Evolutionary conservation across 495 filamentous ascomycete species (phyloP).

Genomic region (Emericellopsis terricola): DNA sequence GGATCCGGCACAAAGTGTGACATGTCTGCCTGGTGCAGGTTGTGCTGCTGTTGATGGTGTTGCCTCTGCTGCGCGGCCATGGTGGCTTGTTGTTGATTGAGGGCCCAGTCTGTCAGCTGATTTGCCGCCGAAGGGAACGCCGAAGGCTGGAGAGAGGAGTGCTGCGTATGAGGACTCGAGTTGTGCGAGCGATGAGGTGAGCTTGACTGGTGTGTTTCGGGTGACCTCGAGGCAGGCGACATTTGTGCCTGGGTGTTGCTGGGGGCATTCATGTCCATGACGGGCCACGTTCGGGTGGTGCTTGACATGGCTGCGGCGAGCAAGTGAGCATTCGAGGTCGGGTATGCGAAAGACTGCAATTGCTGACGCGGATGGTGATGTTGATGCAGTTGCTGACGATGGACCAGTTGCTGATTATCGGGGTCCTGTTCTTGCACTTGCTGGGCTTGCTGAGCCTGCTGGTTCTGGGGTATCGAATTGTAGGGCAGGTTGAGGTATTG

Average conservation of each 20-base stretch:
- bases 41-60: slow-evolving; percentile 23
- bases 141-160: slow-evolving; percentile 24
- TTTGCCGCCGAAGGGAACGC: slow-evolving; percentile 24
- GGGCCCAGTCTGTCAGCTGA: slow-evolving; percentile 32
- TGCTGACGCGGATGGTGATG: no score
- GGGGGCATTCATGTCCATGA: slow-evolving; percentile 22
- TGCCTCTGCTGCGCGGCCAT: background rate
- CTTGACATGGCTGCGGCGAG: slow-evolving; percentile 24
- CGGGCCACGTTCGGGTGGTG: slow-evolving; percentile 22
- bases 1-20: slow-evolving; percentile 32
- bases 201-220: slow-evolving; percentile 25
- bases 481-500: slow-evolving; percentile 35
- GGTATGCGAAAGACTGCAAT: slow-evolving; percentile 13
- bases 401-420: no score
- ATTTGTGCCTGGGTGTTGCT: background rate
- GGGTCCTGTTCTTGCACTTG: background rate
- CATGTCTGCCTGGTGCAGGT: slow-evolving; percentile 30
- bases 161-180: slow-evolving; percentile 16
- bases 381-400: no score
- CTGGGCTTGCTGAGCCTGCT: background rate
- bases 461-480: slow-evolving; percentile 21
- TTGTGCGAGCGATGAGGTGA: slow-evolving; percentile 24
- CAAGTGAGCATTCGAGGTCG: slow-evolving; percentile 22
- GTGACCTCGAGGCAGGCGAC: slow-evolving; percentile 9
- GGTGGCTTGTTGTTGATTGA: slow-evolving; percentile 25